These are phyloP conservation scores for Hypomontagnella submonticulosa DNA, from an alignment of 495 filamentous ascomycete species.

Conservation along the genomic window DNA sequence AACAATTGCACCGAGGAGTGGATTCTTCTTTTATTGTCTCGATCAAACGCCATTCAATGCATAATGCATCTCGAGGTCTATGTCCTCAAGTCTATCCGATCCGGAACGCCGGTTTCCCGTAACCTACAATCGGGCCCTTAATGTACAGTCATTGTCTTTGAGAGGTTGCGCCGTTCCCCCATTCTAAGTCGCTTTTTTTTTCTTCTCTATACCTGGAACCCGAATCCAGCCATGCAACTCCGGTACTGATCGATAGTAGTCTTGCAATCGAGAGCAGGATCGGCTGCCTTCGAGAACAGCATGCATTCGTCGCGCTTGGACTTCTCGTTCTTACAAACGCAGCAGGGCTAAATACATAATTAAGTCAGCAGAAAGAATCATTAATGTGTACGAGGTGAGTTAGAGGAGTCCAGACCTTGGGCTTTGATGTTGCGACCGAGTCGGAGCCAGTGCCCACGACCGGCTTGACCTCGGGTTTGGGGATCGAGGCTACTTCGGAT, in stretches of 20 bases:
- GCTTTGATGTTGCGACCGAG: slow-evolving; percentile 49
- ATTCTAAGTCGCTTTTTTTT: background rate
- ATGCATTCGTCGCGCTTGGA: slow-evolving; percentile 95
- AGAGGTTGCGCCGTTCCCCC: background rate
- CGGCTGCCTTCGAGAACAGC: slow-evolving; percentile 86
- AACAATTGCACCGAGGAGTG: slow-evolving; percentile 41
- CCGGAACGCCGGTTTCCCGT: slow-evolving; percentile 39
- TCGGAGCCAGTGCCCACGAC: slow-evolving; percentile 39
- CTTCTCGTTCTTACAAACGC: slow-evolving; percentile 97
- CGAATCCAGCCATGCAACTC: slow-evolving; percentile 92
- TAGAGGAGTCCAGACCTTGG: slow-evolving; percentile 54
- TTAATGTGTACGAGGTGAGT: background rate
- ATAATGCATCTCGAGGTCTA: slow-evolving; percentile 23
- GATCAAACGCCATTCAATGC: slow-evolving; percentile 35
- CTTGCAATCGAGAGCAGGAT: slow-evolving; percentile 83
- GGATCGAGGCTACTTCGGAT: slow-evolving; percentile 45
- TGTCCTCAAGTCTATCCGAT: slow-evolving; percentile 32
- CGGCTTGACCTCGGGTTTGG: slow-evolving; percentile 40
- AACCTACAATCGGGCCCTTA: slow-evolving; percentile 28
- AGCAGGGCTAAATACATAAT: slow-evolving; percentile 78
- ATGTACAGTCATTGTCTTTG: slow-evolving; percentile 26
- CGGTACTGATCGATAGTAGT: slow-evolving; percentile 85
- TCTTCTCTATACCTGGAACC: slow-evolving; percentile 74
- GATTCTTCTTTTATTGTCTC: slow-evolving; percentile 32
- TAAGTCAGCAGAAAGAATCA: slow-evolving; percentile 12